Evolutionary conservation across 495 filamentous ascomycete genomes (phyloP).

Genomic region (Alectoria sarmentosa): DNA sequence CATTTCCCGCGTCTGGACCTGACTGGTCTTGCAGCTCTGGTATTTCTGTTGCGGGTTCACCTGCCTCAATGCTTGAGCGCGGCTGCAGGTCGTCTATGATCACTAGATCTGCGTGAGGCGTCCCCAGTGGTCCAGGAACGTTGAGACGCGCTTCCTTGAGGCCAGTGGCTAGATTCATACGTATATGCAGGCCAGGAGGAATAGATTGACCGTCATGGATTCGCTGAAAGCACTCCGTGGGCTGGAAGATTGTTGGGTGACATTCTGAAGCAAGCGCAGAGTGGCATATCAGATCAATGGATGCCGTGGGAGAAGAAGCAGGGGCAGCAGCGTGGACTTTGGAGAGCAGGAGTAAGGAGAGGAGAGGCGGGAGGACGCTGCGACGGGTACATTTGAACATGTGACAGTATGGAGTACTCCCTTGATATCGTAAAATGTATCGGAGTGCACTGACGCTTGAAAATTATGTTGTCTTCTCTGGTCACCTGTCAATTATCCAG

Average conservation of each 20-base stretch:
- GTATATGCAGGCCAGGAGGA: slow-evolving; percentile 55
- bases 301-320: slow-evolving; percentile 23
- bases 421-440: too few relatives aligned
- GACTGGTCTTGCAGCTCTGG: slow-evolving; percentile 6
- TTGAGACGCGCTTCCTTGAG: slow-evolving; percentile 51
- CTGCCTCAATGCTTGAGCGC: background rate
- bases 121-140: slow-evolving; percentile 28
- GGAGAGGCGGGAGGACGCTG: slow-evolving; percentile 1
- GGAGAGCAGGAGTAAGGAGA: background rate
- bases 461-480: background rate
- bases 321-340: slow-evolving; percentile 5
- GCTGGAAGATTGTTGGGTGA: slow-evolving; percentile 55
- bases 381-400: slow-evolving; percentile 9
- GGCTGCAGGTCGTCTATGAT: slow-evolving; percentile 25
- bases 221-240: slow-evolving; percentile 54
- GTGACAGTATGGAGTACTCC: too few relatives aligned
- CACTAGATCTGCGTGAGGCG: slow-evolving; percentile 15
- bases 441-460: background rate
- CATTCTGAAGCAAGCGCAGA: slow-evolving; percentile 50
- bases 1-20: background rate
- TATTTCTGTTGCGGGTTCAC: background rate
- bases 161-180: slow-evolving; percentile 55
- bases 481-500: background rate
- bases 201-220: slow-evolving; percentile 57
- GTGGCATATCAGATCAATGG: slow-evolving; percentile 55